Conservation (phyloP, 2,329 filamentous ascomycete genomes). For the Venturia effusa region DNA sequence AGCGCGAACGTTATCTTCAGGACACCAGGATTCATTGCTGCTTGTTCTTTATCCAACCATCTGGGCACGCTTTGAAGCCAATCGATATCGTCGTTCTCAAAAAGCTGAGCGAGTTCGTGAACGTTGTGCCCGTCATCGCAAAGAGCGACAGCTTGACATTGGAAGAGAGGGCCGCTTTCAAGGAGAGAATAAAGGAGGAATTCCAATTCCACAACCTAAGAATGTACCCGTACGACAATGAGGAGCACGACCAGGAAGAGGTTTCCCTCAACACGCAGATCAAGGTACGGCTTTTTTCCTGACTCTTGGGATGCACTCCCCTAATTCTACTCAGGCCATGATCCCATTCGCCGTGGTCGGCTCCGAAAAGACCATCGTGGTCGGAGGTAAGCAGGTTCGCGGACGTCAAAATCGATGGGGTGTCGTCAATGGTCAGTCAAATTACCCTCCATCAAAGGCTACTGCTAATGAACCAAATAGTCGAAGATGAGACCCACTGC, state of each 20-base stretch:
- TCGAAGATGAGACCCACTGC: slow-evolving; percentile 98
- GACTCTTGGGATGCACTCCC: not conserved
- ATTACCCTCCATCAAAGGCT: not conserved
- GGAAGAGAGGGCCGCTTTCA: slow-evolving; percentile 92
- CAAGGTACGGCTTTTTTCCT: slow-evolving; percentile 59
- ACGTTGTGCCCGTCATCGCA: slow-evolving; percentile 96
- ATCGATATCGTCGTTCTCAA: slow-evolving; percentile 99
- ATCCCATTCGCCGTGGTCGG: slow-evolving; percentile 97
- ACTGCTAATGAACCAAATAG: slow-evolving; percentile 25
- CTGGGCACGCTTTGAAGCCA: slow-evolving; percentile 94
- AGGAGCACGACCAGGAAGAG: slow-evolving; percentile 97
- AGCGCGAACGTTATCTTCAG: slow-evolving; percentile 98
- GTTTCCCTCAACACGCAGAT: slow-evolving; percentile 87
- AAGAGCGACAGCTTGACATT: slow-evolving; percentile 95
- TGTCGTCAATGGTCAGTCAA: slow-evolving; percentile 62
- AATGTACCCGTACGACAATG: slow-evolving; percentile 99
- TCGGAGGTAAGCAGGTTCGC: slow-evolving; percentile 93
- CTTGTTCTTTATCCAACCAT: slow-evolving; percentile 98
- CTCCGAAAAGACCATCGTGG: slow-evolving; percentile 94
- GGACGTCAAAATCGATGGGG: slow-evolving; percentile 99
- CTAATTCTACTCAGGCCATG: slow-evolving; percentile 54
- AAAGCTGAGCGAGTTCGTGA: slow-evolving; percentile 98
- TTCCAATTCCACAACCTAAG: slow-evolving; percentile 99
- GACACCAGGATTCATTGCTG: slow-evolving; percentile 99
- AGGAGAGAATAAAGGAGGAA: slow-evolving; percentile 98